A percentile compares a stretch with the other conserved stretches of the same genome.
These are phyloP conservation scores for Cylindrodendrum hubeiense DNA, from an alignment of 2,329 filamentous ascomycete species.

Conservation along the genomic window DNA sequence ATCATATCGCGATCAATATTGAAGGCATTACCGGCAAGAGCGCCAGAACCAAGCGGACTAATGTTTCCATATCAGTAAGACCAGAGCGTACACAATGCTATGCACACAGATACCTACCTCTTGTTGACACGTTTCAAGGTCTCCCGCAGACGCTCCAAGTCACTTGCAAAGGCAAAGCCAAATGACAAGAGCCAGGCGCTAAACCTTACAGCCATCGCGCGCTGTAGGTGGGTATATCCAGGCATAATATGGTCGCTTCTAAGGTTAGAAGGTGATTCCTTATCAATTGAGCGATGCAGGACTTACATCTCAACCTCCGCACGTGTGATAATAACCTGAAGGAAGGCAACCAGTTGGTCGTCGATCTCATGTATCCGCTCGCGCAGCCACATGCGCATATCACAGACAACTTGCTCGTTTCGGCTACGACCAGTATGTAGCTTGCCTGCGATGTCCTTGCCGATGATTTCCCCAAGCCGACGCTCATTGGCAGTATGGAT, in stretches of 20 bases:
- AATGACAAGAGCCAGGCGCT: conserved; percentile 85
- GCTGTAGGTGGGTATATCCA: conserved; percentile 89
- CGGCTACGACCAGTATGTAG: conserved; percentile 77
- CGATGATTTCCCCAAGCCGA: conserved; percentile 75
- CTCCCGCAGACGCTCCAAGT: conserved; percentile 82
- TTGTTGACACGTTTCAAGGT: conserved; percentile 82
- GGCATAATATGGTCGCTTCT: conserved; percentile 83
- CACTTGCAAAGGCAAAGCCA: conserved; percentile 77
- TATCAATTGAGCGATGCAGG: conserved; percentile 22
- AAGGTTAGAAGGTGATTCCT: conserved; percentile 34
- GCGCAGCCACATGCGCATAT: conserved; percentile 76
- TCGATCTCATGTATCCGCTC: conserved; percentile 41
- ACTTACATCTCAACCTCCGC: conserved; percentile 51
- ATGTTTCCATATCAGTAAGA: too few species aligned
- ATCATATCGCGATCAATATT: conserved; percentile 82
- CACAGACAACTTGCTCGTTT: conserved; percentile 81
- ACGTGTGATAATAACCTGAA: conserved; percentile 37
- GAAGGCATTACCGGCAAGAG: conserved; percentile 86
- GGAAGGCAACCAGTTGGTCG: conserved; percentile 41
- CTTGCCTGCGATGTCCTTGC: conserved; percentile 77
- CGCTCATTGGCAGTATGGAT: conserved; percentile 68
- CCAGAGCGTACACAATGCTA: too few species aligned
- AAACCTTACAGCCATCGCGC: conserved; percentile 84
- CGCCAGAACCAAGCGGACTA: conserved; percentile 79
- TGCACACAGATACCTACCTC: too few species aligned